Percentiles rank a stretch among this genome's conserved stretches.
Conservation (phyloP, 2,329 filamentous ascomycete species). For the Zasmidium citrigriseum region DNA sequence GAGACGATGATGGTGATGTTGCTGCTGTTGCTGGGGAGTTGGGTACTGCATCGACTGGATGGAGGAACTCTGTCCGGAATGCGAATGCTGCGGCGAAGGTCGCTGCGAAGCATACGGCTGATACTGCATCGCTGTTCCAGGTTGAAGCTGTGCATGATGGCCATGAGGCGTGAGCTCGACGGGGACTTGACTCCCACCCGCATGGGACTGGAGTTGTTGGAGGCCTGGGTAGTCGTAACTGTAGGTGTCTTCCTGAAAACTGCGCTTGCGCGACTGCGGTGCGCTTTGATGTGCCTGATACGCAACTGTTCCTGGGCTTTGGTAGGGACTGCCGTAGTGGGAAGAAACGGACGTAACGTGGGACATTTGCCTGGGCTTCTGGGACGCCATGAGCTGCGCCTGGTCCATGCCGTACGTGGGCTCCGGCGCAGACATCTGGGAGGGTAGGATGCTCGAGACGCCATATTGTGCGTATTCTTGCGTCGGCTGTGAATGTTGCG, state of each 20-base stretch:
- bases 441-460: conserved; percentile 29
- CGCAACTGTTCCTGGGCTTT: conserved; percentile 33
- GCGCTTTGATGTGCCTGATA: conserved; percentile 30
- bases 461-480: conserved; percentile 31
- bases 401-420: conserved; percentile 30
- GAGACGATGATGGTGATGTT: conserved; percentile 78
- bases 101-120: conserved; percentile 21
- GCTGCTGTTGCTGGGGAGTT: conserved; percentile 46
- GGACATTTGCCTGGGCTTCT: conserved; percentile 26
- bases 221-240: conserved; percentile 43
- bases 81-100: conserved; percentile 24
- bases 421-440: conserved; percentile 30
- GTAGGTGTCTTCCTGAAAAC: conserved; percentile 43
- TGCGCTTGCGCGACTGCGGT: conserved; percentile 43
- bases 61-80: conserved; percentile 16
- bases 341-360: conserved; percentile 23
- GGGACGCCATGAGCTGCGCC: conserved; percentile 27
- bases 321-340: conserved; percentile 32
- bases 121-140: conserved; percentile 22
- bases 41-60: conserved; percentile 33
- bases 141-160: conserved; percentile 26
- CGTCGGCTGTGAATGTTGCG: conserved; percentile 16
- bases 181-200: conserved; percentile 35
- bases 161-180: conserved; percentile 40
- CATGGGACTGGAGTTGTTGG: conserved; percentile 39